Evolutionary conservation across 2,329 filamentous ascomycete genomes (phyloP), one percentile per base, ranked within the genome.

Genomic region (Aspergillus caelatus): DNA sequence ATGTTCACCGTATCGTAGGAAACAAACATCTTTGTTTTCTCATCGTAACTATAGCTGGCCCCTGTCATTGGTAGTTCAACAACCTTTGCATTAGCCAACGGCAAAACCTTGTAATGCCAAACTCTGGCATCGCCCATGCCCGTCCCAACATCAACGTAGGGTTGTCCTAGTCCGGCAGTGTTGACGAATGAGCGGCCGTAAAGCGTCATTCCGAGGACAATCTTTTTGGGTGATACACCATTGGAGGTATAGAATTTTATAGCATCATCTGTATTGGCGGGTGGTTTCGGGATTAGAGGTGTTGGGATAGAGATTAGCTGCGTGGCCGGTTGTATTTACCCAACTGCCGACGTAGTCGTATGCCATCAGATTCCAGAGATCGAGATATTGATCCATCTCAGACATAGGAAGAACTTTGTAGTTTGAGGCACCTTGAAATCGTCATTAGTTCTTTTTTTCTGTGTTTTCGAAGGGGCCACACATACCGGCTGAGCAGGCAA

Each of bases 181-280:
- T 88, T 86, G 69, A 88, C 84, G 75, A 97, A 98, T 0, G 92
- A 88, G 41, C 93, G 91, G 1, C 94, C 94, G 75, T 97, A 98
- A 14, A 98, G 82, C 2, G 94, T 94, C 91, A 97, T 94, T 3
- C 94, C 94, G 16, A 97, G 78, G 3, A 97, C 91, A 60, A 98
- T 87, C 79, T 97, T 97, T 65, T 83, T 74, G 0, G 88, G 75
- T 0, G 84, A 73, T 0, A 97, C 88, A 8, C 89, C 89, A 4
- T 85, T 84, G 1, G 79, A 74, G 19, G 86, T 81, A 80, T 97
- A 98, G 70, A 88, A 84, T 14, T 88, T 80, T 8, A 98, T 80
- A 0, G 94, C 93, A 1, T 84, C 81, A 4, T 86, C 82, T 3
- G 91, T 92, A 78, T 86, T 92, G 80, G 94, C 97, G 0, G 93